These are phyloP conservation scores for Solanum aculeatissimum DNA, from an alignment of 305 asterid genomes.

Conservation along the genomic window DNA sequence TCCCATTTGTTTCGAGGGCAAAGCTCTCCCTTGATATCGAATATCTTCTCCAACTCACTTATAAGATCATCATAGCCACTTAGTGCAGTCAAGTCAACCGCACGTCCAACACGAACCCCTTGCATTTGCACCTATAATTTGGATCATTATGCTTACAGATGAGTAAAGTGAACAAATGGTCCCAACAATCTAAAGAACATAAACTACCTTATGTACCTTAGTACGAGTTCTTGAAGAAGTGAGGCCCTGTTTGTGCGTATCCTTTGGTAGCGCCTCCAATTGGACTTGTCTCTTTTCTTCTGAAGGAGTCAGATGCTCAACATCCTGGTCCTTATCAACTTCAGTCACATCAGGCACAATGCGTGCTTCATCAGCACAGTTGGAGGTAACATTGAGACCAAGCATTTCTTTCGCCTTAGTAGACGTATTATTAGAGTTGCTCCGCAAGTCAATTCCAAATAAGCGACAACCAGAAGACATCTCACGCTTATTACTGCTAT, in stretches of 20 bases:
- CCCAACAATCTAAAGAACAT: background rate
- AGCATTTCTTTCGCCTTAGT: conserved; percentile 17
- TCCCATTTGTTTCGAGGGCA: conserved; percentile 55
- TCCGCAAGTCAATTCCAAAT: conserved; percentile 74
- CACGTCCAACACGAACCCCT: conserved; percentile 87
- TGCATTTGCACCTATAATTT: conserved; percentile 74
- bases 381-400: background rate
- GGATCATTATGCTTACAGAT: background rate
- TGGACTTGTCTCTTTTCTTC: conserved; percentile 23
- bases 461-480: conserved; percentile 34
- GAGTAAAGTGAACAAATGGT: background rate
- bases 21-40: conserved; percentile 74
- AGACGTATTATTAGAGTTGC: conserved; percentile 10
- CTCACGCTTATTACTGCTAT: conserved; percentile 24
- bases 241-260: conserved; percentile 20
- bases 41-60: conserved; percentile 50
- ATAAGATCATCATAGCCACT: conserved; percentile 62
- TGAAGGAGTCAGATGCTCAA: conserved; percentile 16
- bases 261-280: conserved; percentile 21
- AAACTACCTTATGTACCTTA: conserved; percentile 27
- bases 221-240: conserved; percentile 62
- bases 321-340: conserved; percentile 13
- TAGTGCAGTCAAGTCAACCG: conserved; percentile 55
- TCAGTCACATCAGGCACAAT: conserved; percentile 5
- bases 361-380: background rate